These are phyloP conservation scores for Scalesia atractyloides DNA, from an alignment of 129 eudicot species.

Conservation along the genomic window DNA sequence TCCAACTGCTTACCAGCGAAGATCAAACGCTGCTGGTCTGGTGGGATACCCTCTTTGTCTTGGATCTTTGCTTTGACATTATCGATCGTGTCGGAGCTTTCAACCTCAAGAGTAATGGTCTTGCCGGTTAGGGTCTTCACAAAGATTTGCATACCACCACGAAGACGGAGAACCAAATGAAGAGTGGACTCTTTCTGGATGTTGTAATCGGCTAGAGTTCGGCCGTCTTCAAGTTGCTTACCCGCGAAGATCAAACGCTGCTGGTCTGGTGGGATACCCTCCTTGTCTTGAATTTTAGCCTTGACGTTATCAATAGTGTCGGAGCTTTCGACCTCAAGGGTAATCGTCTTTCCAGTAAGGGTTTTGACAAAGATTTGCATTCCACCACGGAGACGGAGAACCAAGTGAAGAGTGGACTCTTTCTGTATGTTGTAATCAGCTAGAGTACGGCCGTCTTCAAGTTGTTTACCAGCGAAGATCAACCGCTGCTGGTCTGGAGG, in stretches of 20 bases:
- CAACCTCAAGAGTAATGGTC: neutral
- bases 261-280: slow-evolving; percentile 5
- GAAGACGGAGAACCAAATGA: slow-evolving; percentile 5
- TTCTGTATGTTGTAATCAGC: slow-evolving; percentile 18
- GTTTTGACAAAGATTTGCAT: slow-evolving; percentile 14
- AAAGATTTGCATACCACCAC: slow-evolving; percentile 18
- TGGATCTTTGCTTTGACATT: slow-evolving; percentile 3
- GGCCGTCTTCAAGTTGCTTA: slow-evolving; percentile 18
- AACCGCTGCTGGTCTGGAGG: slow-evolving; percentile 12
- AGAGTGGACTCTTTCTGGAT: neutral
- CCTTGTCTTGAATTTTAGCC: slow-evolving; percentile 1
- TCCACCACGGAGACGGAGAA: slow-evolving; percentile 11
- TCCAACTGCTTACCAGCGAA: neutral
- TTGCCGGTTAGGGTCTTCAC: neutral
- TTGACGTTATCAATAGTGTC: slow-evolving; percentile 2
- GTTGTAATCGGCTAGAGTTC: slow-evolving; percentile 12
- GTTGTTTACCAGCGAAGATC: slow-evolving; percentile 11
- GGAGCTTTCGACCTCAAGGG: slow-evolving; percentile 1
- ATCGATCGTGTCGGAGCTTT: slow-evolving; percentile 6
- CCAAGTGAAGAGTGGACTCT: slow-evolving; percentile 5
- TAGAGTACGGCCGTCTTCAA: slow-evolving; percentile 17
- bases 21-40: slow-evolving; percentile 12
- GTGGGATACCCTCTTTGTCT: slow-evolving; percentile 17
- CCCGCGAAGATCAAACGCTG: neutral
- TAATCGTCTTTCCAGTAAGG: slow-evolving; percentile 7